Evolutionary conservation across 352 stramenopile species (phyloP), one percentile per base, ranked within the genome.

Genomic region (Phytophthora capsici): DNA sequence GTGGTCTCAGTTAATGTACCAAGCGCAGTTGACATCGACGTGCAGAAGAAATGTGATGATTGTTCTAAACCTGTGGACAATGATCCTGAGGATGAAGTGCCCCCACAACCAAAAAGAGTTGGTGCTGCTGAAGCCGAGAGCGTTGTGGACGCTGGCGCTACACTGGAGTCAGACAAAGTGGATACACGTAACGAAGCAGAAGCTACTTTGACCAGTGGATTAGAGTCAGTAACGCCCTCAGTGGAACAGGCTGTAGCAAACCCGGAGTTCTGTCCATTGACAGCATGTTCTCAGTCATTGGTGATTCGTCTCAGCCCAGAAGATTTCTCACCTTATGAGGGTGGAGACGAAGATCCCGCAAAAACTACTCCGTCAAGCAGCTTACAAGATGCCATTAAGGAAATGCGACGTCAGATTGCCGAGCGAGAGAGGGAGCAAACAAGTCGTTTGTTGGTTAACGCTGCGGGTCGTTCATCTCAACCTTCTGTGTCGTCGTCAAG

Each of bases 251-350:
- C 19, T 30, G 52, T 25, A 48, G 63, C 38, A 34, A 78, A 70
- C 4, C 67, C 69, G 4, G 65, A 79, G 38, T 74, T 89, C 17
- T 75, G 75, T 10, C 86, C 84, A 13, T 30, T 93, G 46, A 93
- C 84, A n/a, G 86, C 84, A 2, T 74, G 72, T 17, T 78, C 69
- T 12, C 82, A 94, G 66, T 91, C 81, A 12, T 16, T 91, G 16
- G 82, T 94, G 45, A 93, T 94, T 57, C 71, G 66, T 2, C 52
- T 94, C 16, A 84, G 63, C 3, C 56, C 69, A 13, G 80, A 88
- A 26, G 84, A 93, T 46, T 86, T 75, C 51, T 78, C 54, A 13
- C 66, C 71, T 14, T 44, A 34, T 37, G 36, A 75, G 55, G 50
- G 51, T 60, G 51, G 44, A 28, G 63, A 68, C 16, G 47, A 61